Evolutionary conservation across 2,329 filamentous ascomycete genomes (phyloP).

Genomic region (Sporothrix pallida): DNA sequence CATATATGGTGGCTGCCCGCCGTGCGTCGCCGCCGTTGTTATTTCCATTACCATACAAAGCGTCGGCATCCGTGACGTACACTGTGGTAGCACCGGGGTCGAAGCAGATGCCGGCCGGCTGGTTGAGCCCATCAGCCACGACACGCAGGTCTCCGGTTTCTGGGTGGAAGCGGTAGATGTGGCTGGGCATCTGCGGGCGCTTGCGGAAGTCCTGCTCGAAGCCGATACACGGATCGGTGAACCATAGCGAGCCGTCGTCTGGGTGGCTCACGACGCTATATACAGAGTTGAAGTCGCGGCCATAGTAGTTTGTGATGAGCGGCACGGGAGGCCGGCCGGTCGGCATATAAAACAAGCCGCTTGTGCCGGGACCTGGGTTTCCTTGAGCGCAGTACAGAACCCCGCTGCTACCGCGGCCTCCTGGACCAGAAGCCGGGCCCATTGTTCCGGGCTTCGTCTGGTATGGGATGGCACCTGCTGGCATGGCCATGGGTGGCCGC

Average conservation of each 20-base stretch:
- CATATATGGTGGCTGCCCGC: conserved; percentile 52
- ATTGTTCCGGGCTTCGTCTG: neutral
- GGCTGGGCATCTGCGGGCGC: conserved; percentile 52
- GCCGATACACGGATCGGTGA: conserved; percentile 55
- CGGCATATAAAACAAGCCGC: conserved; percentile 51
- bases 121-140: conserved; percentile 54
- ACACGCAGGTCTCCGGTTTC: conserved; percentile 51
- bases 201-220: conserved; percentile 53
- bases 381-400: conserved; percentile 42
- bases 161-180: conserved; percentile 55
- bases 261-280: conserved; percentile 51
- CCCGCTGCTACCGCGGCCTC: conserved; percentile 46
- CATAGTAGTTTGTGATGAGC: conserved; percentile 52
- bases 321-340: conserved; percentile 43
- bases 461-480: conserved; percentile 68
- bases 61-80: conserved; percentile 53
- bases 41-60: conserved; percentile 37
- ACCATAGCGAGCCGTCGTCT: conserved; percentile 53
- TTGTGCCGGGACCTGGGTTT: conserved; percentile 34
- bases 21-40: conserved; percentile 38
- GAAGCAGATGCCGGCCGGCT: conserved; percentile 52
- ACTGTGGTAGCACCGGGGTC: conserved; percentile 48
- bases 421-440: neutral
- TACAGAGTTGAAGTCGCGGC: conserved; percentile 55
- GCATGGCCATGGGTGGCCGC: conserved; percentile 55